Base-by-base conservation (phyloP, 2,329 filamentous ascomycete species). In the Neonectria punicea region DNA sequence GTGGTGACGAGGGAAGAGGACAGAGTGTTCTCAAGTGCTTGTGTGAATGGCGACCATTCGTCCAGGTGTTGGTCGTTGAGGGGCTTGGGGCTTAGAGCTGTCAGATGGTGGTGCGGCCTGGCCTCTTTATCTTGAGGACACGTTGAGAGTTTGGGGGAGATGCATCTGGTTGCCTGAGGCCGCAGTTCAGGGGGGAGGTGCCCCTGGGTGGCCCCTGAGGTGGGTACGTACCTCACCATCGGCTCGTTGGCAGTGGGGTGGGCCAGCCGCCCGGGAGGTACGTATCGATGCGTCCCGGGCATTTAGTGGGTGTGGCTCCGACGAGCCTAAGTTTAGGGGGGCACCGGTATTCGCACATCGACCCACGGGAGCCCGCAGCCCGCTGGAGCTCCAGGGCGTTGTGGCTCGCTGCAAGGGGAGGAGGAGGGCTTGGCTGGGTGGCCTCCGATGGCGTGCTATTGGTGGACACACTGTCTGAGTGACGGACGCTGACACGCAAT, bases 121-220 rank as follows among this genome's bases (percentile, higher is more conserved):
- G 69, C 63, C 68, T 77, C 74, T 79, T 80, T 80, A 80, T 80
- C 72, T 74, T 70, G 67, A 77, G 75, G 75, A 74, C 75, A 77
- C 75, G 75, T 77, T 70, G 69, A 73, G 58, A 57, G 51, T 72
- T 71, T 66, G 54, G 57, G 57, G 57, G 51, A 66, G 58, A 14
- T 10, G 47, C 54, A 64, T 68, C 7, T 30, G 36, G 47, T 1
- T 71, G 76, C 77, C 77, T 78, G 73, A 78, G 77, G 77, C 74
- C 61, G 2, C 51, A 61, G 66, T 63, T 68, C 71, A 66, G 68
- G 61, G 59, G 41, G 50, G 44, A 59, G 50, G 34, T 36, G 34
- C 55, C 61, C 61, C 61, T 63, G 43, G 34, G 36, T 47, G 53
- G 59, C 56, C 61, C 56, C 50, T 59, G 56, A 55, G 20, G 50